Evolutionary conservation across 306 rosid species (phyloP).

Genomic region (peach (Prunus persica)): Prunus_persica_NCBIv2 NC_034015.1:13357501-13358000

Average conservation of each 20-base stretch:
- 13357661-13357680: neutral
- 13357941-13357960: neutral
- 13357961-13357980: neutral
- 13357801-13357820: slow-evolving; percentile 94
- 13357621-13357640: slow-evolving; percentile 6
- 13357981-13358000: neutral
- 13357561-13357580: slow-evolving; percentile 86
- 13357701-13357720: neutral
- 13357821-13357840: slow-evolving; percentile 93
- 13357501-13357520: slow-evolving; percentile 97
- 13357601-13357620: slow-evolving; percentile 10
- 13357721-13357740: neutral
- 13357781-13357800: slow-evolving; percentile 66
- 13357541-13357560: slow-evolving; percentile 85
- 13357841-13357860: slow-evolving; percentile 84
- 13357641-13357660: slow-evolving; percentile 7
- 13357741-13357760: slow-evolving; percentile 10
- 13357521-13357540: slow-evolving; percentile 87
- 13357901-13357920: slow-evolving; percentile 95
- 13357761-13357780: slow-evolving; percentile 17
- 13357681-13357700: neutral
- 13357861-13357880: slow-evolving; percentile 74
- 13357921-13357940: neutral
- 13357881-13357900: slow-evolving; percentile 84
- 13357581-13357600: slow-evolving; percentile 45